These are phyloP conservation scores for Ceratorhiza oryzae-sativae DNA, from an alignment of 1,284 basidiomycete genomes.

Conservation along the genomic window DNA sequence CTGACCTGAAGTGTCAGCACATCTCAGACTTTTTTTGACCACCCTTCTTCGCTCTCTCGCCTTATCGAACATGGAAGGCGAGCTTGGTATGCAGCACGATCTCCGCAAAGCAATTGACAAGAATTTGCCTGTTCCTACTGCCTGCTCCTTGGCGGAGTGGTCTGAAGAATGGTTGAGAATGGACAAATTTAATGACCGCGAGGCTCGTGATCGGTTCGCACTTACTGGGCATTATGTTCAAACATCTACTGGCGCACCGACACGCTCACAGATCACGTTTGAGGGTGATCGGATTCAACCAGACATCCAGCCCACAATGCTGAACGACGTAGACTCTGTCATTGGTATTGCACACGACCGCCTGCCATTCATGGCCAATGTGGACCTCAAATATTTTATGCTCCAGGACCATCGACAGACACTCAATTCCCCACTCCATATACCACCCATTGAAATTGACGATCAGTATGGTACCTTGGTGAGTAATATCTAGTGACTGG, in stretches of 20 bases:
- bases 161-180: not conserved
- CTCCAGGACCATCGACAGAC: slow-evolving; percentile 13
- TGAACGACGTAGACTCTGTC: not conserved
- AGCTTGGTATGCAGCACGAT: too few species aligned
- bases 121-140: not conserved
- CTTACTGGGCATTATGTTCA: too few species aligned
- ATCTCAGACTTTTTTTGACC: not conserved
- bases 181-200: slow-evolving; percentile 4
- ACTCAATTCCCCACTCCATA: not conserved
- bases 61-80: too few species aligned
- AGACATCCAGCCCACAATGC: not conserved
- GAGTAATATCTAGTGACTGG: not conserved
- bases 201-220: too few species aligned
- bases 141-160: not conserved
- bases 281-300: not conserved
- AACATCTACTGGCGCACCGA: too few species aligned
- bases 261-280: too few species aligned
- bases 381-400: slow-evolving; percentile 7
- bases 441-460: not conserved
- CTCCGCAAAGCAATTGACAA: not conserved
- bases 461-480: slow-evolving; percentile 1
- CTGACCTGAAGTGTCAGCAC: too few species aligned
- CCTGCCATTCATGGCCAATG: not conserved
- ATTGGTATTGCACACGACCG: not conserved
- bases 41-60: not conserved